Conservation (phyloP, 2,329 filamentous ascomycete genomes). For the Dichotomopilus funicola region DNA sequence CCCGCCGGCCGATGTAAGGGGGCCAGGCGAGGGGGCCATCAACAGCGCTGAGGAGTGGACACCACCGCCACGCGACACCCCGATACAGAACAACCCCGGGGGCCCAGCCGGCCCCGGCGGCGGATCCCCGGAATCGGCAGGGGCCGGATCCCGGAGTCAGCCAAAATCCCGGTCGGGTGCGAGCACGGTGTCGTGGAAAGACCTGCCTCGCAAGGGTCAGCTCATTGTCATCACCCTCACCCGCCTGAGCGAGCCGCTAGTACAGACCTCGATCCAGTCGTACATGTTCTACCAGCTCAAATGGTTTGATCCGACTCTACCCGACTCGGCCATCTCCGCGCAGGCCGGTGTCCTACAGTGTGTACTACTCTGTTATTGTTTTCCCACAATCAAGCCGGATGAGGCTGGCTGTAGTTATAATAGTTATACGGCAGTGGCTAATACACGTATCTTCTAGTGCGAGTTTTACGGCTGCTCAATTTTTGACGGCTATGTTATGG, state of each 20-base stretch:
- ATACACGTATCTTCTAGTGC: constrained; percentile 34
- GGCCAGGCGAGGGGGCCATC: no score
- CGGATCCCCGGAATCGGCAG: not conserved
- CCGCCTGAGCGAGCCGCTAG: constrained; percentile 54
- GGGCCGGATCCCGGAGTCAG: not conserved
- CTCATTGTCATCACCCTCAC: constrained; percentile 71
- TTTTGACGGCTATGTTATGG: constrained; percentile 77
- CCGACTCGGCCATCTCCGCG: constrained; percentile 60
- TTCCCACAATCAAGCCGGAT: not conserved
- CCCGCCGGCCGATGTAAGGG: no score
- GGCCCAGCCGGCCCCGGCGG: no score
- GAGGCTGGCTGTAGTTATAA: no score
- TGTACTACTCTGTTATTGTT: not conserved
- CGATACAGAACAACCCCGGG: no score
- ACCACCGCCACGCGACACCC: no score
- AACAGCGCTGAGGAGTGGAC: no score
- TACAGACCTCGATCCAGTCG: constrained; percentile 38
- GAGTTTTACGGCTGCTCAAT: constrained; percentile 75
- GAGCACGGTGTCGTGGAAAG: constrained; percentile 54
- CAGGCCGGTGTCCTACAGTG: constrained; percentile 69
- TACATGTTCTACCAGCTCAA: constrained; percentile 89
- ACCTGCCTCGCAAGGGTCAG: constrained; percentile 71
- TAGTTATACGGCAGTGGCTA: not conserved
- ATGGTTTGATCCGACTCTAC: constrained; percentile 56
- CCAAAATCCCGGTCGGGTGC: not conserved